Conservation (phyloP, 192 early-diverging fungal species). For the Linnemannia hyalina region DNA sequence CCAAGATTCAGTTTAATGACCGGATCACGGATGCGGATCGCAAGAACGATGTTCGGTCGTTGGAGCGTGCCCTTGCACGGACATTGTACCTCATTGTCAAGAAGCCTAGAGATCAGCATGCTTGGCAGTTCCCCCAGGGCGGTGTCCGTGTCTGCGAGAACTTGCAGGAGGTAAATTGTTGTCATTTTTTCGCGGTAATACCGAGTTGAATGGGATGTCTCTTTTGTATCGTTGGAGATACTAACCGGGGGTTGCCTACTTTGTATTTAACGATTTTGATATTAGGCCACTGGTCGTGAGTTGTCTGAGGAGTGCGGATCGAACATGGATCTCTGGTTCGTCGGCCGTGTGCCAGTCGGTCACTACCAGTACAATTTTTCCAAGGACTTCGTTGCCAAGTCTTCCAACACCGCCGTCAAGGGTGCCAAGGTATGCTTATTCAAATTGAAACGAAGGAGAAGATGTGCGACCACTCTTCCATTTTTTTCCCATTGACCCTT, state of each 20-base stretch:
- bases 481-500: neutral
- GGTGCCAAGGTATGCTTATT: conserved; percentile 59
- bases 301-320: conserved; percentile 79
- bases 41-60: conserved; percentile 72
- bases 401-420: conserved; percentile 37
- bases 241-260: neutral
- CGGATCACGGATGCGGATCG: conserved; percentile 75
- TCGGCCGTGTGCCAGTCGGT: conserved; percentile 86
- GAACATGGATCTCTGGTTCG: conserved; percentile 87
- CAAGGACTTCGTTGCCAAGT: conserved; percentile 21
- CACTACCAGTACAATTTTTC: conserved; percentile 68
- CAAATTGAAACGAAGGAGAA: neutral
- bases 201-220: neutral
- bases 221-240: neutral
- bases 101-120: conserved; percentile 63
- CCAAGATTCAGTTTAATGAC: conserved; percentile 67
- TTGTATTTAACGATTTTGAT: neutral
- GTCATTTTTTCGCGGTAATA: neutral
- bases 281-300: conserved; percentile 80
- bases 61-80: conserved; percentile 82
- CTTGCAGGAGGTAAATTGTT: conserved; percentile 72
- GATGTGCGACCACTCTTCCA: neutral
- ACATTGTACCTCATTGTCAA: conserved; percentile 89
- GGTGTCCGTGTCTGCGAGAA: conserved; percentile 73
- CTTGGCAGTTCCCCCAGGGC: conserved; percentile 84